These are phyloP conservation scores for Caulochytrium protostelioides DNA, from an alignment of 371 early-diverging fungal species.

Conservation along the genomic window DNA sequence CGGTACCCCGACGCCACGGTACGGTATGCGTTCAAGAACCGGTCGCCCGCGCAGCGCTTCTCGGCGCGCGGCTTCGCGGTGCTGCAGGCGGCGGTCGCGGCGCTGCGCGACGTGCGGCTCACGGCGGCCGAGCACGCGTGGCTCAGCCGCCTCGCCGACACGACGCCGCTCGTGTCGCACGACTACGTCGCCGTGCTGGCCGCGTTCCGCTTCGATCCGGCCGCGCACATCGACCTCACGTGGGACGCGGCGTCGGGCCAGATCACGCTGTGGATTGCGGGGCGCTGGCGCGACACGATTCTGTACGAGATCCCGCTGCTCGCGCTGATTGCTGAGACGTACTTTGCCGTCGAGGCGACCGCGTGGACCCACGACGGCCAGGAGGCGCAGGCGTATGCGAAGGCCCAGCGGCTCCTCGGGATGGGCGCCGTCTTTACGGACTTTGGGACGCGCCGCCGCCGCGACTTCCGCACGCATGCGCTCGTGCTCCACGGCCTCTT, in stretches of 20 bases:
- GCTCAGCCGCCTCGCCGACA: too few relatives aligned
- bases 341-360: conserved; percentile 39
- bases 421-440: conserved; percentile 48
- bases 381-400: conserved; percentile 23
- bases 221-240: conserved; percentile 24
- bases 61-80: conserved; percentile 5
- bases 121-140: conserved; percentile 30
- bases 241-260: conserved; percentile 12
- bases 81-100: conserved; percentile 4
- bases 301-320: conserved; percentile 52
- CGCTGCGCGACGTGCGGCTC: conserved; percentile 16
- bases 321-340: conserved; percentile 45
- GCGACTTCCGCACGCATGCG: conserved; percentile 43
- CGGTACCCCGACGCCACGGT: conserved; percentile 43
- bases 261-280: conserved; percentile 26
- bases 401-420: conserved; percentile 24
- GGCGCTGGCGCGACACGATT: conserved; percentile 48
- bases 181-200: conserved; percentile 35
- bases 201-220: conserved; percentile 34
- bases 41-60: conserved; percentile 6
- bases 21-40: conserved; percentile 44
- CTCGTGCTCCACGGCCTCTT: conserved; percentile 29
- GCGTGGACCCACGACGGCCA: conserved; percentile 49
- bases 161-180: conserved; percentile 25
- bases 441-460: conserved; percentile 52